Conservation (phyloP, 192 early-diverging fungal genomes). For the Rhizoclosmatium sp. region DNA sequence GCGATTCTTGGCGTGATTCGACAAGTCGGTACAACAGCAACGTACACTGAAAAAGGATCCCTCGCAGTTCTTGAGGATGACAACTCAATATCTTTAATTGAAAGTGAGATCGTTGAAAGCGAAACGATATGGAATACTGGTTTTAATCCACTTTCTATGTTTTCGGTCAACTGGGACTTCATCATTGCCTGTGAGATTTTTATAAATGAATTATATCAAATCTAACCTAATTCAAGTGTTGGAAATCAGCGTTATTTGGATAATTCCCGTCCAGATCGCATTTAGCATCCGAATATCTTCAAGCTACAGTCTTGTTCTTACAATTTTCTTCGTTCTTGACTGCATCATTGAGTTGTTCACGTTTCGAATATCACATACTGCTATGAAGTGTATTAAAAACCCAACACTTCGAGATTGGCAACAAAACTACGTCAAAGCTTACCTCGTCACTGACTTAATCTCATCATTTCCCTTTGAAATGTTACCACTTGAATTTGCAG, state of each 20-base stretch:
- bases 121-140: neutral
- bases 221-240: neutral
- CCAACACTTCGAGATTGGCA: conserved; percentile 29
- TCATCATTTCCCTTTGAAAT: conserved; percentile 22
- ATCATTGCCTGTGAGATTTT: conserved; percentile 35
- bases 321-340: conserved; percentile 30
- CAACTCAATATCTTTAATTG: neutral
- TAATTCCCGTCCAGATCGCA: conserved; percentile 28
- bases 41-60: conserved; percentile 30
- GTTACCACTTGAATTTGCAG: neutral
- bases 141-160: conserved; percentile 28
- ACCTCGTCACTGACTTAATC: conserved; percentile 17
- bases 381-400: conserved; percentile 15
- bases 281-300: conserved; percentile 4
- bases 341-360: conserved; percentile 8
- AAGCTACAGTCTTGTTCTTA: conserved; percentile 7
- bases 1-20: neutral
- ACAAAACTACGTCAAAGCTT: neutral
- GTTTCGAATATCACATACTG: conserved; percentile 22
- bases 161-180: conserved; percentile 38
- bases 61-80: neutral
- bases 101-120: neutral
- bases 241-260: conserved; percentile 6
- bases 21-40: conserved; percentile 1
- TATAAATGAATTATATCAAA: neutral